Evolutionary conservation across 1,139 yeast species (phyloP).

Genomic region (Citeromyces hawaiiensis): DNA sequence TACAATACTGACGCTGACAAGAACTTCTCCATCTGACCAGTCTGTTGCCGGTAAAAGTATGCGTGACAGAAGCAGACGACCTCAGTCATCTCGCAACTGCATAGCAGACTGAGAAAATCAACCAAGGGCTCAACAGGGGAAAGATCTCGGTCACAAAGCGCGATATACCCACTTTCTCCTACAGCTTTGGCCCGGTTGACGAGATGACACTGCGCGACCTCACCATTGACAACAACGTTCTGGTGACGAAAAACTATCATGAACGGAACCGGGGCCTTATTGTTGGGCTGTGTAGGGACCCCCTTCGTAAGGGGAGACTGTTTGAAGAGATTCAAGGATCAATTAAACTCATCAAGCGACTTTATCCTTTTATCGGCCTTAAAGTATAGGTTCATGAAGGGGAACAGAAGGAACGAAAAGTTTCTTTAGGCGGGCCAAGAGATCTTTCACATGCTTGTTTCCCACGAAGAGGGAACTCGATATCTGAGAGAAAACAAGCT

Average conservation of each 20-base stretch:
- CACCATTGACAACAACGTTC: conserved; percentile 55
- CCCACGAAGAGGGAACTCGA: conserved; percentile 50
- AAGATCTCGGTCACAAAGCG: background rate
- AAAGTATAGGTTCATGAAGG: conserved; percentile 56
- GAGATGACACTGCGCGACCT: conserved; percentile 31
- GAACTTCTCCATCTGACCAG: conserved; percentile 1
- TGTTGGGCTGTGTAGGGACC: conserved; percentile 63
- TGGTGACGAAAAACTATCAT: conserved; percentile 64
- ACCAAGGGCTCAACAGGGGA: background rate
- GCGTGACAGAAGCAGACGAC: background rate
- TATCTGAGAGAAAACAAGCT: conserved; percentile 65
- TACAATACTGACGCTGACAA: too few relatives aligned
- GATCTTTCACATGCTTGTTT: conserved; percentile 51
- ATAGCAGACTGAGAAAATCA: background rate
- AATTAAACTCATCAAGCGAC: conserved; percentile 74
- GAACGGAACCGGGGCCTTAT: conserved; percentile 85
- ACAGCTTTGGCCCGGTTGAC: background rate
- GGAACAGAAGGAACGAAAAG: conserved; percentile 34
- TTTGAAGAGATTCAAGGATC: conserved; percentile 70
- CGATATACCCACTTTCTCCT: background rate
- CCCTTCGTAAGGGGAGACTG: conserved; percentile 54
- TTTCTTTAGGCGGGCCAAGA: conserved; percentile 66
- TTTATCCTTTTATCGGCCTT: conserved; percentile 83
- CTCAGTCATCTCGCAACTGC: background rate
- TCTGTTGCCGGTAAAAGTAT: background rate